These are phyloP conservation scores for Fagopyrum tataricum DNA, from an alignment of 148 eudicot species.

Conservation along the genomic window DNA sequence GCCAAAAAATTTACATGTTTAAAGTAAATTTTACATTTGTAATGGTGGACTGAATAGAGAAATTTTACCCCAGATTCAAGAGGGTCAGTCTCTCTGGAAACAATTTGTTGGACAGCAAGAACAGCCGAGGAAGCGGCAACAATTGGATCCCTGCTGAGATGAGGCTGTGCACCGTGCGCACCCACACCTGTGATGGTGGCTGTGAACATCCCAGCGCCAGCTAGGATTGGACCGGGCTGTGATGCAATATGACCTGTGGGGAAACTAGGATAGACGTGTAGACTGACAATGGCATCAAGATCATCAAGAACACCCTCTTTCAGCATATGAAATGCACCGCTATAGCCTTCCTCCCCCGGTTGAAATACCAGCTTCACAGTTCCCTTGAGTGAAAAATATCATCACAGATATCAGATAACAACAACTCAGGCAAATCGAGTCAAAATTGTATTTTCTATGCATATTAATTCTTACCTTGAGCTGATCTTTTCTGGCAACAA, in stretches of 20 bases:
- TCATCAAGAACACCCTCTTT: constrained; percentile 49
- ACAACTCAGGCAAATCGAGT: not conserved
- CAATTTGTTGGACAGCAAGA: constrained; percentile 55
- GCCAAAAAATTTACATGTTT: too few relatives aligned
- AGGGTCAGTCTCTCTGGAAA: constrained; percentile 67
- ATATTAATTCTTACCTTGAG: constrained; percentile 41
- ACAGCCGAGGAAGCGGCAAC: constrained; percentile 47
- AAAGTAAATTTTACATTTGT: not conserved
- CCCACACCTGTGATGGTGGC: constrained; percentile 51
- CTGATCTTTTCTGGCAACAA: constrained; percentile 34
- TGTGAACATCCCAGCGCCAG: constrained; percentile 52
- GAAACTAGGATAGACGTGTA: constrained; percentile 43
- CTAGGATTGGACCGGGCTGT: constrained; percentile 48
- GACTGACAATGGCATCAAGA: constrained; percentile 40
- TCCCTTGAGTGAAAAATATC: constrained; percentile 27
- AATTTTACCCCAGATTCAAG: constrained; percentile 47
- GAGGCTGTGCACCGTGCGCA: constrained; percentile 62
- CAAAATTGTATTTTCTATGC: not conserved
- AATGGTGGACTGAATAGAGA: not conserved
- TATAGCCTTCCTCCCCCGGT: constrained; percentile 77
- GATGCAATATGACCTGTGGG: constrained; percentile 46
- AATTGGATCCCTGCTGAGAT: constrained; percentile 49
- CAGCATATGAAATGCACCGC: constrained; percentile 59
- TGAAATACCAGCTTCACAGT: constrained; percentile 70
- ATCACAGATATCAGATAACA: not conserved